phyloP scores from a whole-genome alignment of 768 basidiomycete species.

The Collybia sordida region DNA sequence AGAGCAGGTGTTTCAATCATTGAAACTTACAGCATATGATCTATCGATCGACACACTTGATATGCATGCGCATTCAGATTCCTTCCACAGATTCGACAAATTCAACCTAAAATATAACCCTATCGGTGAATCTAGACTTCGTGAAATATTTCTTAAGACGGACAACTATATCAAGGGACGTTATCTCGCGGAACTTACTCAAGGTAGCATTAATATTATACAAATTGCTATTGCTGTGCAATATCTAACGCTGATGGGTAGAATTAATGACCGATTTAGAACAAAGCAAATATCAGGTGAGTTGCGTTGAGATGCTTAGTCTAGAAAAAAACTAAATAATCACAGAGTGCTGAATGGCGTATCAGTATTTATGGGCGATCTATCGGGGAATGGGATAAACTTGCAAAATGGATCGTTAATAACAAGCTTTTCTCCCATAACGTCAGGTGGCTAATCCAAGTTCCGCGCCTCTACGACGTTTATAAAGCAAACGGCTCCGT shows the following conservation, averaged over 20 bases:
- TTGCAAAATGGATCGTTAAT: conserved; percentile 95
- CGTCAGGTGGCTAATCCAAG: conserved; percentile 95
- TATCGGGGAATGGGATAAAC: conserved; percentile 91
- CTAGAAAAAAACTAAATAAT: neutral
- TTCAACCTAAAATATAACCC: conserved; percentile 98
- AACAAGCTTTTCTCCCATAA: conserved; percentile 96
- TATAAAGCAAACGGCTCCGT: conserved; percentile 89
- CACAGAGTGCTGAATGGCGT: conserved; percentile 93
- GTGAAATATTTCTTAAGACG: conserved; percentile 98
- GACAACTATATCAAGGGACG: conserved; percentile 92
- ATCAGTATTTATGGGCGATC: conserved; percentile 92
- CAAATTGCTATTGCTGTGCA: neutral
- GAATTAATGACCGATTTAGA: conserved; percentile 98
- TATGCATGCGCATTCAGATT: conserved; percentile 98
- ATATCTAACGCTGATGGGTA: conserved; percentile 26
- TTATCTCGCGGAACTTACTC: conserved; percentile 93
- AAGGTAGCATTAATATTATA: conserved; percentile 47
- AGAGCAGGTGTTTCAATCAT: conserved; percentile 92
- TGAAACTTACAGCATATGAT: conserved; percentile 95
- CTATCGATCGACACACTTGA: conserved; percentile 98
- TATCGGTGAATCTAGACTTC: conserved; percentile 88
- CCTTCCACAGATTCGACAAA: conserved; percentile 98
- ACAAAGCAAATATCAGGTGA: conserved; percentile 96
- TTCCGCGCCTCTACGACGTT: conserved; percentile 92
- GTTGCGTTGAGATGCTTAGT: conserved; percentile 2